Evolutionary conservation across 78 protist genomes (phyloP), one percentile per base, ranked within the genome.

Genomic region (Protostelium mycophagum): DNA sequence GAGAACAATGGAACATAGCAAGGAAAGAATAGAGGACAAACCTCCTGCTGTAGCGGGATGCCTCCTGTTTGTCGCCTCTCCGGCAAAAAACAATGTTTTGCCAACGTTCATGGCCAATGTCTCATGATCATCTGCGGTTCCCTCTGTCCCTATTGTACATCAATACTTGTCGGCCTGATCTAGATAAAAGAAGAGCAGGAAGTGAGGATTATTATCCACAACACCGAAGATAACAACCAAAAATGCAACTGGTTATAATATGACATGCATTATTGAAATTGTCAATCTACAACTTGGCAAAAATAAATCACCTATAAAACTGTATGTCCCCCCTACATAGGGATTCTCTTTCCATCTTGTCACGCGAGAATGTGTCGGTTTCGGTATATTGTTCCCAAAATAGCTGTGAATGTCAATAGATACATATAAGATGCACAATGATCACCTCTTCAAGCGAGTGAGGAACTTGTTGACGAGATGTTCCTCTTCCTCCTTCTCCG

Each of bases 1-100:
- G n/a, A n/a, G n/a, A n/a, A n/a, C n/a, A n/a, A n/a, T n/a, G n/a
- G n/a, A n/a, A n/a, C n/a, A n/a, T n/a, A n/a, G n/a, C n/a, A n/a
- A n/a, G n/a, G n/a, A n/a, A n/a, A n/a, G n/a, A n/a, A n/a, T n/a
- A n/a, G n/a, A n/a, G n/a, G n/a, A n/a, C n/a, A 51, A 16, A 51
- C 95, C 95, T 9, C 63, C 91, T 28, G 63, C 73, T n/a, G 95
- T 89, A 34, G 92, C 90, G 36, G 95, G 95, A 63, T 93, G 89
- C 38, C 36, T 28, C 73, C 1, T 16, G 90, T 36, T 86, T 28
- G 91, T 86, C 83, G 94, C 91, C 86, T 93, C 95, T 28, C 95
- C 91, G 0, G 93, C 95, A 36, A 93, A 93, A 73, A 85, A 89
- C n/a, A 93, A 86, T 1, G 0, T 29, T 29, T 51, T 51, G 73